phyloP scores from a whole-genome alignment of 2,329 filamentous ascomycete genomes.

The Trichoderma sp. region DNA sequence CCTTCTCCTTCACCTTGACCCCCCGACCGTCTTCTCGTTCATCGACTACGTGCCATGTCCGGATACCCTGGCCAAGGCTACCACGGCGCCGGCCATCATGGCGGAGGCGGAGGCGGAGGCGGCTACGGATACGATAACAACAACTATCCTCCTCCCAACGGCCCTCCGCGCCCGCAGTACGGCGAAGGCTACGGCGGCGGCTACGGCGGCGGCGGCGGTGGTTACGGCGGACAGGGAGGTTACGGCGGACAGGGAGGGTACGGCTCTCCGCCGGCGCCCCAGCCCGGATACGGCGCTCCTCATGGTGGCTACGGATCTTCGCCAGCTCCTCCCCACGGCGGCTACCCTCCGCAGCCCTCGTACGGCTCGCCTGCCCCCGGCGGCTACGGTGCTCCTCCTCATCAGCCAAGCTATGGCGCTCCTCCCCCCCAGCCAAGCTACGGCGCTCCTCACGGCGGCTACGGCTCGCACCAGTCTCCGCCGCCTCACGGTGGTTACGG shows the following conservation, averaged over 20 bases:
- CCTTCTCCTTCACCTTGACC: neutral
- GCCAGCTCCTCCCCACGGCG: constrained; percentile 27
- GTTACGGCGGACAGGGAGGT: constrained; percentile 31
- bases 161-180: constrained; percentile 32
- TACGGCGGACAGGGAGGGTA: constrained; percentile 32
- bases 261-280: constrained; percentile 33
- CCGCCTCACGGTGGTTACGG: constrained; percentile 34
- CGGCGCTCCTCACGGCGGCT: constrained; percentile 32
- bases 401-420: constrained; percentile 33
- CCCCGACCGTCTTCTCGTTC: constrained; percentile 7
- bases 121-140: constrained; percentile 39
- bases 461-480: constrained; percentile 32
- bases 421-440: constrained; percentile 32
- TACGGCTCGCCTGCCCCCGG: constrained; percentile 34
- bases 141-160: constrained; percentile 26
- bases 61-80: constrained; percentile 48
- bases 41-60: constrained; percentile 39
- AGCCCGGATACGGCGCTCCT: constrained; percentile 22
- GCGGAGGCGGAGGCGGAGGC: constrained; percentile 36
- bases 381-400: constrained; percentile 32
- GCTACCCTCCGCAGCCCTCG: constrained; percentile 30
- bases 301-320: constrained; percentile 16
- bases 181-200: constrained; percentile 29
- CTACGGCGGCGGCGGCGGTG: constrained; percentile 30
- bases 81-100: constrained; percentile 41